phyloP scores from a whole-genome alignment of 116 monocot species.

The Dioscorea cayenensis region DNA sequence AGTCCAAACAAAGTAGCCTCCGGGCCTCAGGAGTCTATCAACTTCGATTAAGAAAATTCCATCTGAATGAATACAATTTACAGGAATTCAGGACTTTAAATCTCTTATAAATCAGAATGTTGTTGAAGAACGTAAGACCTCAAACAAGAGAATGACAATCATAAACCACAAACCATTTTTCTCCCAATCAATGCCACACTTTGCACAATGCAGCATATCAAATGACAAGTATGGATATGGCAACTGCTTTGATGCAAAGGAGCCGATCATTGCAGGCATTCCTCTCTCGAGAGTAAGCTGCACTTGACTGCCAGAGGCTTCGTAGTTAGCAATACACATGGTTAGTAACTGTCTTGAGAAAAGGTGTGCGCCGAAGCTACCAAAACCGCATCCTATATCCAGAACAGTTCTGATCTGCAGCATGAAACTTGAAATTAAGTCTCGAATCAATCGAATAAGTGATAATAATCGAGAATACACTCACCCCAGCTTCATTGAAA shows the following conservation, averaged over 20 bases:
- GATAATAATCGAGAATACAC: conserved; percentile 12
- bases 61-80: conserved; percentile 39
- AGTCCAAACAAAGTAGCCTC: conserved; percentile 97
- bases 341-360: conserved; percentile 75
- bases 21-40: conserved; percentile 79
- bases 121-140: background rate
- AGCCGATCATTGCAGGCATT: conserved; percentile 83
- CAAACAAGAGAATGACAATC: background rate
- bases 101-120: background rate
- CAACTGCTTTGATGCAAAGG: conserved; percentile 69
- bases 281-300: conserved; percentile 96
- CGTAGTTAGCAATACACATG: conserved; percentile 90
- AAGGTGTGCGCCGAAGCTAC: conserved; percentile 92
- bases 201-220: conserved; percentile 92
- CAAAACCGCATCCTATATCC: conserved; percentile 94
- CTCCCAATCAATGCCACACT: conserved; percentile 83
- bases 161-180: conserved; percentile 47
- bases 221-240: conserved; percentile 85
- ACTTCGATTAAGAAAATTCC: conserved; percentile 84
- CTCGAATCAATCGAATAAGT: background rate
- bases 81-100: background rate
- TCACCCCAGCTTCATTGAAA: conserved; percentile 86
- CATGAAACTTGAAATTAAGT: background rate
- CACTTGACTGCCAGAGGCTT: conserved; percentile 84
- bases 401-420: conserved; percentile 78